Evolutionary conservation across 805 yeast species (phyloP), one percentile per base, ranked within the genome.

Genomic region (Candida succiphila): DNA sequence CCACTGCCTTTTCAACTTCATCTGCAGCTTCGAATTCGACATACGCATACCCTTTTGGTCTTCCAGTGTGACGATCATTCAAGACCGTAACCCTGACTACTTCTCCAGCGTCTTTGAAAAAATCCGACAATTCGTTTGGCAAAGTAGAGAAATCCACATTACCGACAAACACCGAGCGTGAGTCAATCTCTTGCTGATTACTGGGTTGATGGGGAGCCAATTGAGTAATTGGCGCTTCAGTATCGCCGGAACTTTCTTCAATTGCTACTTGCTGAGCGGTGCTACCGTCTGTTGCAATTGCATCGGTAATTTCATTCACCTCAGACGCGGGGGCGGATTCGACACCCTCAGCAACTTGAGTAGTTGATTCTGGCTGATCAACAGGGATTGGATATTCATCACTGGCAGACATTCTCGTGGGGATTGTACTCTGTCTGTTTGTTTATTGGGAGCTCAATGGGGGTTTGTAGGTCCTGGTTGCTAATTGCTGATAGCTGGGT

Each of bases 31-130:
- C 74, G 49, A 82, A 85, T 52, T 85, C 95, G 41, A 85, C 69
- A 54, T 83, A 85, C 0, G 95, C 95, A 58, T 68, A 84, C 3
- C 95, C 95, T 54, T 79, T 82, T 29, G 95, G 88, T 42, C 70
- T 77, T 4, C 92, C 89, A 0, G 88, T 75, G 45, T 60, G 61
- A 54, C 73, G 75, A 57, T 85, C 81, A 42, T 67, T 61, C 52
- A 82, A 58, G 31, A 86, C 83, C 5, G 92, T 84, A 23, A 86
- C 86, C 44, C 95, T 67, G 50, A 82, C 78, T 35, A 86, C 80
- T 14, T 69, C 66, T 1, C 94, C 94, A 29, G 76, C 75, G 10
- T 69, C 57, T 33, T 71, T 67, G 56, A 85, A 82, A 41, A 77
- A 79, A 37, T 78, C 71, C 49, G 81, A 86, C 23, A 85, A 62